Percentiles rank a stretch among this genome's conserved stretches.
phyloP scores from a whole-genome alignment of 192 early-diverging fungal species.

The Kickxella alabastrina region DNA sequence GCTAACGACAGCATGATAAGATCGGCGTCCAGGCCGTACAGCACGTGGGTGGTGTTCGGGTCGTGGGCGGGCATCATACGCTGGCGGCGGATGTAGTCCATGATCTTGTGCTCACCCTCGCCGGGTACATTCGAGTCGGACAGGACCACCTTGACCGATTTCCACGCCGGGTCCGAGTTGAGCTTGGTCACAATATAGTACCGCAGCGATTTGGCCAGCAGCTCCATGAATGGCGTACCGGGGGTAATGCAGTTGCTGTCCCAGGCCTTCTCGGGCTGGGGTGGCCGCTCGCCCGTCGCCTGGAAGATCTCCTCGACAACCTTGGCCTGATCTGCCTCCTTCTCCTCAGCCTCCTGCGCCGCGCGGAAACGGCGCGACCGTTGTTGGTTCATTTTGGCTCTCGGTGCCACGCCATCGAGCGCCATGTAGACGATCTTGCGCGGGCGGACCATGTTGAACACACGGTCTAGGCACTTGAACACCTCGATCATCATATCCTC shows the following conservation, averaged over 20 bases:
- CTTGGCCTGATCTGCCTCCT: conserved; percentile 20
- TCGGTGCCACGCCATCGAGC: conserved; percentile 97
- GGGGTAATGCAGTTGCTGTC: conserved; percentile 99
- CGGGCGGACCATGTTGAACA: conserved; percentile 89
- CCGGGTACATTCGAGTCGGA: conserved; percentile 95
- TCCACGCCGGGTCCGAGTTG: conserved; percentile 86
- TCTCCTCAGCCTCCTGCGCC: conserved; percentile 65
- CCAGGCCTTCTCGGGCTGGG: conserved; percentile 61
- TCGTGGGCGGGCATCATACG: conserved; percentile 74
- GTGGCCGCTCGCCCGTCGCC: conserved; percentile 51
- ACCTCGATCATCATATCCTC: conserved; percentile 96
- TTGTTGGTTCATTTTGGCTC: conserved; percentile 99
- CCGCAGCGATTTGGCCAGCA: conserved; percentile 78
- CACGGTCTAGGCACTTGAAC: conserved; percentile 94
- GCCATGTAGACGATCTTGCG: conserved; percentile 97
- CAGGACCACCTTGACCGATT: conserved; percentile 78
- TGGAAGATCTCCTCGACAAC: conserved; percentile 51
- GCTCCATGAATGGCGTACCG: conserved; percentile 95
- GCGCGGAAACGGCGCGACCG: conserved; percentile 95
- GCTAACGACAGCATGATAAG: conserved; percentile 95
- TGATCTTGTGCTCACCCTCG: conserved; percentile 99
- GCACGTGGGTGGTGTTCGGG: conserved; percentile 90
- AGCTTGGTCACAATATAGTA: conserved; percentile 86
- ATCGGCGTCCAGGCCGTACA: conserved; percentile 94
- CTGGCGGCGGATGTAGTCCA: conserved; percentile 89